Evolutionary conservation across 768 basidiomycete species (phyloP).

Genomic region (Cystobasidium ongulense): DNA sequence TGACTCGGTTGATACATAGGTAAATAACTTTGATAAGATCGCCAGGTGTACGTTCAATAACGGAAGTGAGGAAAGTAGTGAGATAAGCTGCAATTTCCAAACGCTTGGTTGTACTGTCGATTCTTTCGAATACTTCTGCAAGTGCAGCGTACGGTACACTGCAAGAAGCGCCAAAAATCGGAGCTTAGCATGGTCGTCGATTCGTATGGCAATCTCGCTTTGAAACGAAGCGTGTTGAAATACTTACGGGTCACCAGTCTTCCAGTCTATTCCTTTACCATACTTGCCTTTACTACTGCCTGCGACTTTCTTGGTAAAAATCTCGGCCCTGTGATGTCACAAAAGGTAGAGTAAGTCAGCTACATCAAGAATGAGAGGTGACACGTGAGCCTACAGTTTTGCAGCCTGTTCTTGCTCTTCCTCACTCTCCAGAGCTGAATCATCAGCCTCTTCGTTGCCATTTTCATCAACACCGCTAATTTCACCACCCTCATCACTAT

Average conservation of each 20-base stretch:
- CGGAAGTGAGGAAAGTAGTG: constrained; percentile 77
- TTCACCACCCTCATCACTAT: constrained; percentile 45
- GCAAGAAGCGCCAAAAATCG: too few species aligned
- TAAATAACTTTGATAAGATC: constrained; percentile 82
- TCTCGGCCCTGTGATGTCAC: constrained; percentile 49
- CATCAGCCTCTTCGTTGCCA: constrained; percentile 44
- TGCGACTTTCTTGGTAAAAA: constrained; percentile 32
- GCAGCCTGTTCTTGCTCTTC: constrained; percentile 50
- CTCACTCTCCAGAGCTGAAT: constrained; percentile 48
- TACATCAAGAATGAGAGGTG: neutral
- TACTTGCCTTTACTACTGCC: constrained; percentile 26
- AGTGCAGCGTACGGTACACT: constrained; percentile 93
- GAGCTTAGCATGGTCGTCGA: too few species aligned
- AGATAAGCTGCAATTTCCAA: constrained; percentile 82
- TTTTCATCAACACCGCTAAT: constrained; percentile 47
- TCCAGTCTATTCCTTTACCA: constrained; percentile 50
- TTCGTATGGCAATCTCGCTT: too few species aligned
- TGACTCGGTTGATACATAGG: constrained; percentile 88
- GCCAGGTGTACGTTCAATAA: constrained; percentile 73
- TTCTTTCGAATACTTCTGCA: constrained; percentile 73
- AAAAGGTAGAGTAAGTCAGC: constrained; percentile 9
- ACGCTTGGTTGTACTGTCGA: constrained; percentile 90
- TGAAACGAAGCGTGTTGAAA: too few species aligned
- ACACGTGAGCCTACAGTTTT: constrained; percentile 55
- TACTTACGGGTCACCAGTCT: constrained; percentile 72